Conservation (phyloP, 2,329 filamentous ascomycete genomes). For the Fusarium verrucosum region DNA sequence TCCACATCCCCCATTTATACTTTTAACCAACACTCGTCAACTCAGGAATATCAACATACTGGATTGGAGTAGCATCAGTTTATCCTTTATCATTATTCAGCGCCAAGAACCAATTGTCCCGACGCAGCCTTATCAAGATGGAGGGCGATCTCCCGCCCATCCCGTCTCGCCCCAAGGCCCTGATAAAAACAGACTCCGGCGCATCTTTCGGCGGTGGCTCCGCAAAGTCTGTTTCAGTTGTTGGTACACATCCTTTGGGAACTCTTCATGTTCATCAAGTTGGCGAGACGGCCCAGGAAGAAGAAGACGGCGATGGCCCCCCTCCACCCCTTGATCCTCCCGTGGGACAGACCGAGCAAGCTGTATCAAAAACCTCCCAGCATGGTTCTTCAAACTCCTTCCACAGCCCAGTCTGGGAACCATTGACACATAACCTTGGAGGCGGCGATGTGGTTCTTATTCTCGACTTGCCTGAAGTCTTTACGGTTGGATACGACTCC, state of each 20-base stretch:
- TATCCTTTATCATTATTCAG: background rate
- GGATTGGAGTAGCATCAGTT: background rate
- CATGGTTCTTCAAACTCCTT: constrained; percentile 5
- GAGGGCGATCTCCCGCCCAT: constrained; percentile 35
- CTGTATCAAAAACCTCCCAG: background rate
- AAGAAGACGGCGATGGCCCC: constrained; percentile 39
- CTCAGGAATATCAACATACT: background rate
- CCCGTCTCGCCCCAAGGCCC: constrained; percentile 34
- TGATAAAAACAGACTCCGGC: constrained; percentile 51
- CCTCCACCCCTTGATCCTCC: constrained; percentile 48
- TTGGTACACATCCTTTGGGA: constrained; percentile 55
- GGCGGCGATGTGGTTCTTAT: constrained; percentile 63
- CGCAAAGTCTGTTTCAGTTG: constrained; percentile 50
- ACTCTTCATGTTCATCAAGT: constrained; percentile 53
- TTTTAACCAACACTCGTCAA: background rate
- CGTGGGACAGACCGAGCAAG: background rate
- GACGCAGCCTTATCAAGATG: constrained; percentile 27
- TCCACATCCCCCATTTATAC: background rate
- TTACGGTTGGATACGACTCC: constrained; percentile 64
- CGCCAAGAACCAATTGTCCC: background rate
- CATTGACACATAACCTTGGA: constrained; percentile 44
- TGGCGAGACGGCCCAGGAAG: constrained; percentile 23
- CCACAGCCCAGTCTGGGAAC: constrained; percentile 14
- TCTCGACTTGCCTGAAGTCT: constrained; percentile 60
- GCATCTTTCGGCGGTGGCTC: constrained; percentile 41